Evolutionary conservation across 495 filamentous ascomycete genomes (phyloP), one percentile per base, ranked within the genome.

Genomic region (Chaetomidium leptoderma): DNA sequence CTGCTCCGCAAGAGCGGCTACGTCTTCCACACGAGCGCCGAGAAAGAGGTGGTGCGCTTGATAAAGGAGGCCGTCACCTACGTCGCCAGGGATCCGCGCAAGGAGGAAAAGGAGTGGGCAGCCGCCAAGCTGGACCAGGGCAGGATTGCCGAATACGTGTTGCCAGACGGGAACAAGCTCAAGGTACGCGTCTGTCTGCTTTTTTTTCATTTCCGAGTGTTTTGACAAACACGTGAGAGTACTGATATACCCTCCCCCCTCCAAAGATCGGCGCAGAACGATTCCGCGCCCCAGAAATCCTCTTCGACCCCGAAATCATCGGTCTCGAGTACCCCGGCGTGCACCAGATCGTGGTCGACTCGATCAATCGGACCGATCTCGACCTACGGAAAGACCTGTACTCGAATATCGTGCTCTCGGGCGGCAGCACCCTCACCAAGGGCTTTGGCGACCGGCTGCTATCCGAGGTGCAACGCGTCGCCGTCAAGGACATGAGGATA

Each of bases 401-500:
- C 69, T 86, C 89, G 63, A 97, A 96, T 71, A 97, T 99, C 62
- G 92, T 99, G 55, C 83, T 99, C 26, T 97, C 92, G 2, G 93
- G 93, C 43, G 93, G 93, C 21, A 91, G 90, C 53, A 99, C 93
- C 4, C 77, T 99, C 59, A 83, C 79, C 26, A 82, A 80, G 62
- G 92, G 92, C 43, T 99, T 99, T 72, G 92, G 92, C n/a, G 92
- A 97, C 70, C 82, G 93, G 17, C 73, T 99, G 62, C 79, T 97
- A 68, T 84, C 86, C 59, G 93, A 99, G 72, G 88, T 99, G 60
- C 92, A 96, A 73, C 79, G 86, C 60, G 76, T 97, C 23, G 92
- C 93, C 11, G 91, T 96, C 52, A 96, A 96, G 76, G 93, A 99
- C 66, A 99, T 96, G 95, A 85, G 91, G 64, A 97, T 99, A 70